phyloP scores from a whole-genome alignment of 2,329 filamentous ascomycete genomes.

The Ophiostoma sp. region DNA sequence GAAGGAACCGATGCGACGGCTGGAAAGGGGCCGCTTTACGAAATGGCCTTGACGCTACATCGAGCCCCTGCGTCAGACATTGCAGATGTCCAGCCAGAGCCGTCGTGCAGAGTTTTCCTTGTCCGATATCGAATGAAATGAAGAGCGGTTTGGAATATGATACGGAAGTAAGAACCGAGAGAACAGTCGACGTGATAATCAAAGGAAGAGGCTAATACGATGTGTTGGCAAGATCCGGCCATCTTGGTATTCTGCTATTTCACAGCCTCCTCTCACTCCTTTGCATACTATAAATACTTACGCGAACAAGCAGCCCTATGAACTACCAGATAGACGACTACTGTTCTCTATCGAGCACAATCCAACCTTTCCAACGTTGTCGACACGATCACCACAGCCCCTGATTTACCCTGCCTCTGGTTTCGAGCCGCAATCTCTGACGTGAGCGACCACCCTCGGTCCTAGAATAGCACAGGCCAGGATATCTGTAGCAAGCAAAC shows the following conservation, averaged over 20 bases:
- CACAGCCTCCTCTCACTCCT: background rate
- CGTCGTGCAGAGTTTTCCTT: too few species aligned
- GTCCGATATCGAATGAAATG: too few species aligned
- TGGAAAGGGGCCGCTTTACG: background rate
- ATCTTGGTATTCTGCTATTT: too few species aligned
- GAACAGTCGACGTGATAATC: background rate
- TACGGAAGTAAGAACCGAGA: background rate
- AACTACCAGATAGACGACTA: background rate
- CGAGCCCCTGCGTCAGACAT: background rate
- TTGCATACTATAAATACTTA: background rate
- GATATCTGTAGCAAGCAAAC: background rate
- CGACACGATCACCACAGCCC: constrained; percentile 11
- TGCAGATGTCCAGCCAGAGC: background rate
- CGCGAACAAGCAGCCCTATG: too few species aligned
- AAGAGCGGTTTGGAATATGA: too few species aligned
- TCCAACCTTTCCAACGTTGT: background rate
- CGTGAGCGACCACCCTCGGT: background rate
- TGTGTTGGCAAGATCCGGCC: background rate
- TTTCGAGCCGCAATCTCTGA: constrained; percentile 21
- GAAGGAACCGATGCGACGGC: background rate
- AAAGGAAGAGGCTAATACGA: background rate
- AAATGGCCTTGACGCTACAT: background rate
- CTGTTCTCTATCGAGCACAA: background rate
- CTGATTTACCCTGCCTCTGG: constrained; percentile 19
- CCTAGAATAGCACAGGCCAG: background rate